Conservation (phyloP, 768 basidiomycete genomes). For the Pleurotus ostreatus region DNA sequence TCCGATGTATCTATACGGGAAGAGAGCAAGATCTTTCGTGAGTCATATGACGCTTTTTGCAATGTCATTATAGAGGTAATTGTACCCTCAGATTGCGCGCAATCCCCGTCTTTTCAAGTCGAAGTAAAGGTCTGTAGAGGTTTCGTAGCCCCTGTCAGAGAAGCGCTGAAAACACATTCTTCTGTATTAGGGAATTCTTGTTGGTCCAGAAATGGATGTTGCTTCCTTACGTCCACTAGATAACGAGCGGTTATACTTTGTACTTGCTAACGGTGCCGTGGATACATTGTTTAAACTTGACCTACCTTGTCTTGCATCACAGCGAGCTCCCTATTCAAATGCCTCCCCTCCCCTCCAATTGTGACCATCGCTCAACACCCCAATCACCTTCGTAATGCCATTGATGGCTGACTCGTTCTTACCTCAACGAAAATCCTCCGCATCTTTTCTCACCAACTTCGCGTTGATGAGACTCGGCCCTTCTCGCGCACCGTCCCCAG, state of each 20-base stretch:
- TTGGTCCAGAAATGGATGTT: not conserved
- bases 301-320: too few relatives aligned
- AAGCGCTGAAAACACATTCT: not conserved
- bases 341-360: too few relatives aligned
- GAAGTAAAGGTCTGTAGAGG: not conserved
- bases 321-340: too few relatives aligned
- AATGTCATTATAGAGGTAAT: not conserved
- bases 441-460: not conserved
- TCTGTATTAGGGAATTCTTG: not conserved
- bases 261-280: too few relatives aligned
- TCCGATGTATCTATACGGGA: conserved; percentile 42
- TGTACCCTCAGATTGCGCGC: not conserved
- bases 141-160: too few relatives aligned
- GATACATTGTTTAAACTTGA: too few relatives aligned
- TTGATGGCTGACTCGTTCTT: too few relatives aligned
- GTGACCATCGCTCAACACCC: too few relatives aligned
- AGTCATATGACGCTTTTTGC: conserved; percentile 13
- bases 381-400: too few relatives aligned
- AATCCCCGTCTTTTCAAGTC: not conserved
- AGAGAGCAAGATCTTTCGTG: conserved; percentile 37
- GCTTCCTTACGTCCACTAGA: too few relatives aligned
- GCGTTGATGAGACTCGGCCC: not conserved
- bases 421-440: not conserved
- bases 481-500: not conserved
- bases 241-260: too few relatives aligned